Evolutionary conservation across 2,329 filamentous ascomycete genomes (phyloP), one percentile per base, ranked within the genome.

Genomic region (Dactylonectria macrodidyma): DNA sequence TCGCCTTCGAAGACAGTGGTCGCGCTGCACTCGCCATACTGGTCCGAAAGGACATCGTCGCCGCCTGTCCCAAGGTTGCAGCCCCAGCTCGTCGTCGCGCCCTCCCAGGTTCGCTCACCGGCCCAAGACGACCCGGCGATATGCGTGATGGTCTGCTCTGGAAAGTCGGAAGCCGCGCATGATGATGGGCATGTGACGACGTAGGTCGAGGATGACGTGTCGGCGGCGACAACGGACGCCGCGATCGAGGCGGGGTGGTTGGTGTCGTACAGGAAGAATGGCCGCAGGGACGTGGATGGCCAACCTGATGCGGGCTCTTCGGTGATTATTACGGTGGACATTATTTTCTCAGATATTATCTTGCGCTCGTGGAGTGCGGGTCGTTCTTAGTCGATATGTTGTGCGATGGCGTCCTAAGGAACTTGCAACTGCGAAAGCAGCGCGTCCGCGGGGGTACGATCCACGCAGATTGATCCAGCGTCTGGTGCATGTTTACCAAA

Each of bases 221-320:
- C 22, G 24, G 44, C 67, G 50, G 56, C 34, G 19, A 68, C n/a
- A 38, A 67, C 51, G 3, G 67, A 68, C n/a, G 67, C 61, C 47
- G 59, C 55, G 38, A 66, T 33, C n/a, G 54, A 59, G 12, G 38
- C 57, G 24, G 59, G 66, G 38, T 70, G 65, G 64, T 58, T 59
- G 65, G 67, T 65, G 68, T 69, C 59, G 62, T 68, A 71, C 68
- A 62, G 62, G 68, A 66, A 69, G 30, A 70, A 59, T 9, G 26
- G 22, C 30, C 59, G 57, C 41, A 69, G 55, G 16, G 62, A 68
- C 16, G 71, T 68, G 6, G 65, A 50, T 22, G 65, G 66, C 55
- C 59, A 57, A 9, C 36, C 59, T 22, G 62, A 66, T 51, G 51
- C 44, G n/a, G 59, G 68, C 38, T 61, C 38, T 14, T 46, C 34